Conservation (phyloP, 2,329 filamentous ascomycete genomes). For the Remersonia thermophila region DNA sequence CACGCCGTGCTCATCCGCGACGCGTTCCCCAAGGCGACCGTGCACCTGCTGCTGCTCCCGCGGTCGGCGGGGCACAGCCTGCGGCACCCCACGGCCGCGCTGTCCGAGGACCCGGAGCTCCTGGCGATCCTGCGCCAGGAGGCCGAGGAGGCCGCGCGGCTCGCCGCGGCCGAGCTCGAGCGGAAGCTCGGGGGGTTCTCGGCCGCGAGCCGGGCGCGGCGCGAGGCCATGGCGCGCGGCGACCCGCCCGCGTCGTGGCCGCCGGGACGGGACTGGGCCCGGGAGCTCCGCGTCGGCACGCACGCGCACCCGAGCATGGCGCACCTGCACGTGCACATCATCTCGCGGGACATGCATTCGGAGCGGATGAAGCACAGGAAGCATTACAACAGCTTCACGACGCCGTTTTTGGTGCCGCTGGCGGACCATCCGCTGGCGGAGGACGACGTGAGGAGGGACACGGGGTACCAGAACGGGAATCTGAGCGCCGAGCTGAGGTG, state of each 20-base stretch:
- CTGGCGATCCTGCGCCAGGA: constrained; percentile 51
- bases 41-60: constrained; percentile 83
- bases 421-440: constrained; percentile 64
- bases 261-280: constrained; percentile 62
- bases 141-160: constrained; percentile 42
- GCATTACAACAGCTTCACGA: constrained; percentile 88
- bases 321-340: constrained; percentile 80
- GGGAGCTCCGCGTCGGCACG: constrained; percentile 64
- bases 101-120: constrained; percentile 54
- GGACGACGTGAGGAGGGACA: constrained; percentile 51
- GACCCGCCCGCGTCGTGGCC: constrained; percentile 58
- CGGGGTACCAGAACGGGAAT: constrained; percentile 41
- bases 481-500: constrained; percentile 57
- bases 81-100: constrained; percentile 65
- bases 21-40: constrained; percentile 68
- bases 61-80: constrained; percentile 48
- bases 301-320: constrained; percentile 87
- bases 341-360: constrained; percentile 69
- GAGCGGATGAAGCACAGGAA: constrained; percentile 62
- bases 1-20: constrained; percentile 70
- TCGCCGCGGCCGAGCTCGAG: constrained; percentile 66
- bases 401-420: constrained; percentile 68
- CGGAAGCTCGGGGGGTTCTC: constrained; percentile 55
- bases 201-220: constrained; percentile 47
- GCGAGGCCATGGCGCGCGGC: constrained; percentile 49